phyloP scores from a whole-genome alignment of 2,329 filamentous ascomycete genomes.

The Sporothrix euskadiensis region DNA sequence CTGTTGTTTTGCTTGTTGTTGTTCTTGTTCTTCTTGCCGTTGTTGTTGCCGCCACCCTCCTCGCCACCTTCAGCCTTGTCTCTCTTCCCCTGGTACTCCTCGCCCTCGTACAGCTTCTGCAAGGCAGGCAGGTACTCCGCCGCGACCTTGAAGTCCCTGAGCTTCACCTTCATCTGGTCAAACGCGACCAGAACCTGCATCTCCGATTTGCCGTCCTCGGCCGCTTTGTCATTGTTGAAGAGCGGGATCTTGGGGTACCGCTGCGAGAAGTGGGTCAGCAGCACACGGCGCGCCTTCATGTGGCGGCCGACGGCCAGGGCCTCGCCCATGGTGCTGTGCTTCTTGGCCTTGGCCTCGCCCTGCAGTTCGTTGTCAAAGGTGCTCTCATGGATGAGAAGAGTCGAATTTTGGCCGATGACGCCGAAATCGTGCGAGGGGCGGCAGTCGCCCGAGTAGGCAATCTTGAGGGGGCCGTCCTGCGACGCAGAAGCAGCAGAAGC shows the following conservation, averaged over 20 bases:
- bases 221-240: constrained; percentile 36
- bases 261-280: constrained; percentile 95
- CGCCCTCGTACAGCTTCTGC: constrained; percentile 34
- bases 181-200: constrained; percentile 72
- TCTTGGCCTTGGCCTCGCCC: constrained; percentile 80
- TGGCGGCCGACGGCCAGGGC: constrained; percentile 72
- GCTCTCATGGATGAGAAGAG: constrained; percentile 89
- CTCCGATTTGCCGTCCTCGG: constrained; percentile 43
- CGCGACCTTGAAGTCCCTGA: constrained; percentile 69
- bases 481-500: no score
- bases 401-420: constrained; percentile 69
- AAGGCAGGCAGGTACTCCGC: constrained; percentile 38
- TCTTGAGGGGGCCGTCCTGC: constrained; percentile 58
- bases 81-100: constrained; percentile 11
- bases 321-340: constrained; percentile 85
- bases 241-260: constrained; percentile 77
- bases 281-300: constrained; percentile 77
- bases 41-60: neutral
- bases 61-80: neutral
- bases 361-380: constrained; percentile 87
- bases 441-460: constrained; percentile 94
- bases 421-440: constrained; percentile 73
- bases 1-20: neutral
- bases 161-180: constrained; percentile 73
- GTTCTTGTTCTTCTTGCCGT: neutral